Percentiles rank a stretch among this genome's conserved stretches.
phyloP scores from a whole-genome alignment of 2,329 filamentous ascomycete species.

The Anthostomella pinea region DNA sequence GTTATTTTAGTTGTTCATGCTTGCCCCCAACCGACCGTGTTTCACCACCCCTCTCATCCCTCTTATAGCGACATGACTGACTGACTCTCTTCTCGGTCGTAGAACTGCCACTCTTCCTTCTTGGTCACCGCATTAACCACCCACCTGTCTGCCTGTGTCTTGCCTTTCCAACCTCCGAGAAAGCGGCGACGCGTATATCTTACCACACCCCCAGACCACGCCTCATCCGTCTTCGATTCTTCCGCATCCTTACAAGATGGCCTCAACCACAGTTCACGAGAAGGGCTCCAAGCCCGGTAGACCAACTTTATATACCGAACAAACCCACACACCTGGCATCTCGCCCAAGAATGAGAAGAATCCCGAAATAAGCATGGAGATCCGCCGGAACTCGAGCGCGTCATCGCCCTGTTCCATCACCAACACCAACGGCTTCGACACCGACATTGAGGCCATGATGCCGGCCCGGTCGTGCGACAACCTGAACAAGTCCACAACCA shows the following conservation, averaged over 20 bases:
- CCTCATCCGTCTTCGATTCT: neutral
- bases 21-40: no score
- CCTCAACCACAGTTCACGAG: slow-evolving; percentile 12
- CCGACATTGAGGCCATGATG: slow-evolving; percentile 54
- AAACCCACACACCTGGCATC: slow-evolving; percentile 11
- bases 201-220: slow-evolving; percentile 8
- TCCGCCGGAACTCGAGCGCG: slow-evolving; percentile 35
- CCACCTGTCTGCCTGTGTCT: no score
- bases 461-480: slow-evolving; percentile 38
- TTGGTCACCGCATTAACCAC: no score
- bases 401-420: slow-evolving; percentile 44
- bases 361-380: slow-evolving; percentile 27
- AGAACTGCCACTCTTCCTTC: no score
- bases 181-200: slow-evolving; percentile 13
- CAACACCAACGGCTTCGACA: slow-evolving; percentile 52
- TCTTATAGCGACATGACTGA: no score
- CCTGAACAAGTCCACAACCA: slow-evolving; percentile 33
- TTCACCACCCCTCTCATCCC: no score
- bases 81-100: no score
- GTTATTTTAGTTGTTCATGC: no score
- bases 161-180: no score
- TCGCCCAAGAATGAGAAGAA: slow-evolving; percentile 15
- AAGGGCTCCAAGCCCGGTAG: slow-evolving; percentile 14
- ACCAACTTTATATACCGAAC: slow-evolving; percentile 21
- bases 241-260: slow-evolving; percentile 13